Percentiles rank a stretch among this genome's conserved stretches.
Evolutionary conservation across 345 rosid species (phyloP).

Genomic region (Aquilaria yunnanensis): DNA sequence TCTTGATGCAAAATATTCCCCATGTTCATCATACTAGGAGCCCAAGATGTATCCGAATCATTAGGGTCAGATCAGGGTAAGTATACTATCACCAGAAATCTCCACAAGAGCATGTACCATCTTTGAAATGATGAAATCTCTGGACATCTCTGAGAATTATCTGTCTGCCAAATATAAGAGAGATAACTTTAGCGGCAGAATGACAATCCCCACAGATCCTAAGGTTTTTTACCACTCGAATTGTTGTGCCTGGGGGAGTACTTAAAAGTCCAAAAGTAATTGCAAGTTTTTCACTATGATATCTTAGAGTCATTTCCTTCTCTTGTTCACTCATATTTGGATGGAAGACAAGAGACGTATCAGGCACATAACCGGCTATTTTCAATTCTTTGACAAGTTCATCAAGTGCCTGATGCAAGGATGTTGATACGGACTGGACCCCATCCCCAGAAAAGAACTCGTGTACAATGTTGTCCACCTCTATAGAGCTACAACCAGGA

Average conservation of each 20-base stretch:
- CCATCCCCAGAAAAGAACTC: conserved; percentile 79
- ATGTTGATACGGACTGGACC: conserved; percentile 39
- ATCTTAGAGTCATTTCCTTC: conserved; percentile 58
- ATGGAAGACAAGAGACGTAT: conserved; percentile 58
- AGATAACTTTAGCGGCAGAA: conserved; percentile 69
- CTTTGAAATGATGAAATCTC: conserved; percentile 80
- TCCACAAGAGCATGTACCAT: conserved; percentile 77
- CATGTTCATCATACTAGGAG: no score
- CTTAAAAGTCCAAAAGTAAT: conserved; percentile 69
- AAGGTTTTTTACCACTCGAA: conserved; percentile 78
- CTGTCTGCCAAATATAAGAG: conserved; percentile 52
- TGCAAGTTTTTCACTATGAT: conserved; percentile 89
- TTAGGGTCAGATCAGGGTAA: no score
- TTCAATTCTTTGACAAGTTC: conserved; percentile 62
- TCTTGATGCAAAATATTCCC: no score
- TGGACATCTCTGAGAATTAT: conserved; percentile 86
- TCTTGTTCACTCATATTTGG: conserved; percentile 56
- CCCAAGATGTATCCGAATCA: no score
- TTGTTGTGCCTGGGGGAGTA: conserved; percentile 61
- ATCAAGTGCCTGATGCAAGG: conserved; percentile 49
- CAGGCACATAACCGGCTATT: conserved; percentile 73
- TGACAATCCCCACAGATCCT: conserved; percentile 89
- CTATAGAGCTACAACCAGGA: conserved; percentile 85
- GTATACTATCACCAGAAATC: conserved; percentile 62
- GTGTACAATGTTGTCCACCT: conserved; percentile 64